These are phyloP conservation scores for Dovyalis caffra DNA, from an alignment of 345 rosid species.

Conservation along the genomic window DNA sequence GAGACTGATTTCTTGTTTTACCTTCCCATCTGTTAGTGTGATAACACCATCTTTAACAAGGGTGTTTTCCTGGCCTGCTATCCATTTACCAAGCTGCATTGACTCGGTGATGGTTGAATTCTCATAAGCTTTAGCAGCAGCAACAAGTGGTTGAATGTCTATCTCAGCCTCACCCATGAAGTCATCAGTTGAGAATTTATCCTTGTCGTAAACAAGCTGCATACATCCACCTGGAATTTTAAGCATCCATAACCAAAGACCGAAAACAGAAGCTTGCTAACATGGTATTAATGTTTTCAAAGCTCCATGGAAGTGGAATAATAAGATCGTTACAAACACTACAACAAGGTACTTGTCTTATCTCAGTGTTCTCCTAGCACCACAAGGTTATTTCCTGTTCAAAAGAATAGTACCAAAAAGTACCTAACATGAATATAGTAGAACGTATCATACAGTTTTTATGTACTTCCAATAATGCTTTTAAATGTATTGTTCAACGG, in stretches of 20 bases:
- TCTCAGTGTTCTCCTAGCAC: no score
- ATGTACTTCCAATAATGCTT: no score
- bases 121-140: constrained; percentile 82
- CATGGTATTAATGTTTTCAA: not conserved
- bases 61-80: constrained; percentile 67
- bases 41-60: constrained; percentile 74
- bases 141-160: constrained; percentile 86
- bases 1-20: constrained; percentile 73
- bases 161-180: constrained; percentile 99
- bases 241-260: constrained; percentile 10
- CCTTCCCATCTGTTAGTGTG: constrained; percentile 64
- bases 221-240: constrained; percentile 12
- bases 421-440: no score
- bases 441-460: no score
- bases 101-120: constrained; percentile 48
- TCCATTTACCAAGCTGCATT: constrained; percentile 73
- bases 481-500: no score
- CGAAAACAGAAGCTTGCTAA: not conserved
- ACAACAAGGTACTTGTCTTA: no score
- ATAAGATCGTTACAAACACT: no score
- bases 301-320: no score
- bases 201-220: constrained; percentile 90
- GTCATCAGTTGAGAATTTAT: constrained; percentile 78
- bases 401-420: no score
- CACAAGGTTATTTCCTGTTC: no score